Base-by-base conservation (phyloP, 768 basidiomycete species). In the Pholiota molesta region DNA sequence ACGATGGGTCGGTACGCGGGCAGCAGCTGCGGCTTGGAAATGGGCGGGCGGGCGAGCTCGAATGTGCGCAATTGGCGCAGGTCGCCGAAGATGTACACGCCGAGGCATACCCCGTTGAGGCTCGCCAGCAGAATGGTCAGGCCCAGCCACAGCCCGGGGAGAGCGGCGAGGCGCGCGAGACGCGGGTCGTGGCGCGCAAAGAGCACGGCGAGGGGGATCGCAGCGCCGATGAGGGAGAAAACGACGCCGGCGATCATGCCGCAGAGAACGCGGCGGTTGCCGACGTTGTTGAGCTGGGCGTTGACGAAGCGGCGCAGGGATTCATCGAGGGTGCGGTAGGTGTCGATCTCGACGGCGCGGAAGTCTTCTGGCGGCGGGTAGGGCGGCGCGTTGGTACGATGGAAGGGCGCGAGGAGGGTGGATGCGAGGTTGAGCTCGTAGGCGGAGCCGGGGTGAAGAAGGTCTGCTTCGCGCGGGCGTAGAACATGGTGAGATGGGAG, bases 11-110 rank as follows among this genome's bases (percentile, higher is more conserved):
- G 71, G 64, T 70, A 64, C 19, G 66, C 68, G 19, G 73, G 71
- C 39, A 81, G 63, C 0, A 77, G 77, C 56, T 75, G 71, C 26
- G 82, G 79, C 56, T 79, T 79, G 0, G 88, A 87, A 64, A 89
- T 87, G 14, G 83, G 74, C 10, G 90, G 91, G 21, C 90, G 80
- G 3, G 84, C 72, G n/a, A 93, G 85, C 71, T 92, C 91, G 68
- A 92, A 92, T 65, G 85, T 88, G 66, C 88, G 86, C 19, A 93
- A 79, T 68, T 93, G 91, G 8, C 91, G 79, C 19, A 92, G 78
- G 73, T 93, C 91, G 8, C 91, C 91, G 67, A 92, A 91, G 31
- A 92, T 69, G 69, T 92, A 93, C 5, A 93, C 84, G 69, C 90
- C 90, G 59, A 92, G 70, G 70, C 91, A 93, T 11, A 92, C 85